phyloP scores from a whole-genome alignment of 192 early-diverging fungal species.

The Umbelopsis sp. region DNA sequence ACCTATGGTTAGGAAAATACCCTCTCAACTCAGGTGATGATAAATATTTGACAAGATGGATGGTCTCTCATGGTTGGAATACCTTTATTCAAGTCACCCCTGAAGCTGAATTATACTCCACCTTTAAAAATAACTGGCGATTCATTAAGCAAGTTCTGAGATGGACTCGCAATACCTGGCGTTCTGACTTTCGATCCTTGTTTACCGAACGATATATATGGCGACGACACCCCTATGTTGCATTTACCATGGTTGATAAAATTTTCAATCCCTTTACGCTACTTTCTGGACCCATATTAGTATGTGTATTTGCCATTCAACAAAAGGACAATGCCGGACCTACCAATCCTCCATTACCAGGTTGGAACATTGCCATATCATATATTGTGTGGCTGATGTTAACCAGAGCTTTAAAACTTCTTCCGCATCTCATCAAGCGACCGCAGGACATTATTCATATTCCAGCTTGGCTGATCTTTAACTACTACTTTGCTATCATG shows the following conservation, averaged over 20 bases:
- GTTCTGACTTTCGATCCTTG: constrained; percentile 53
- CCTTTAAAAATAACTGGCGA: constrained; percentile 67
- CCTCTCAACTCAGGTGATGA: constrained; percentile 64
- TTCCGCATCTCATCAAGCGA: constrained; percentile 54
- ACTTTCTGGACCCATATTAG: constrained; percentile 54
- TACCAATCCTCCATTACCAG: constrained; percentile 36
- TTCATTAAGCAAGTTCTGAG: constrained; percentile 62
- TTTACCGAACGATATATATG: constrained; percentile 58
- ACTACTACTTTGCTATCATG: constrained; percentile 58
- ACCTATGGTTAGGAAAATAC: constrained; percentile 57
- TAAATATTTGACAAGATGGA: constrained; percentile 65
- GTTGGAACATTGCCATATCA: constrained; percentile 50
- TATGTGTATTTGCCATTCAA: constrained; percentile 41
- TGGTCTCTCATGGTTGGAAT: constrained; percentile 60
- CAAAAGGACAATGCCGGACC: constrained; percentile 4
- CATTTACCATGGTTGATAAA: constrained; percentile 66
- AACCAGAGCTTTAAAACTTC: constrained; percentile 57
- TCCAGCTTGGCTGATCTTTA: constrained; percentile 59
- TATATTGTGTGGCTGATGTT: constrained; percentile 59
- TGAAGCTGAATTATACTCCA: constrained; percentile 57
- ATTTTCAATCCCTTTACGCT: constrained; percentile 61
- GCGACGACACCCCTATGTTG: constrained; percentile 58
- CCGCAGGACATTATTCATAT: constrained; percentile 55
- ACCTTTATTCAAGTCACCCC: constrained; percentile 60
- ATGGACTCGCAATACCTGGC: constrained; percentile 67